Evolutionary conservation across 768 basidiomycete genomes (phyloP), one percentile per base, ranked within the genome.

Genomic region (Tricholoma hemisulphureum): DNA sequence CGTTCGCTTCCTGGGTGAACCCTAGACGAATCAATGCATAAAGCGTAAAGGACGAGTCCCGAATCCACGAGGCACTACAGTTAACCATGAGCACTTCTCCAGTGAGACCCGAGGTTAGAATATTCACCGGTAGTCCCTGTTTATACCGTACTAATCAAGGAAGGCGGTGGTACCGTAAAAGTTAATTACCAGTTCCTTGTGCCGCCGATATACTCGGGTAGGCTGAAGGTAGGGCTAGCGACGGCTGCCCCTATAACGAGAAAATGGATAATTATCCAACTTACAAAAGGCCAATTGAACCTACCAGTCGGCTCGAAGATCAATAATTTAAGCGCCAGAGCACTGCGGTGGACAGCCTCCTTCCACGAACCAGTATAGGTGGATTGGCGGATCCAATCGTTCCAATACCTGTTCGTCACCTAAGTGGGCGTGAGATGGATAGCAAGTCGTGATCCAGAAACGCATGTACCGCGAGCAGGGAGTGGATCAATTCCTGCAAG

Each of bases 331-430:
- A 98, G 77, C 0, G 94, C 92, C n/a, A 98, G 79, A 1, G 94
- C 96, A 57, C 92, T 94, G 21, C 95, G 84, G 66, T 93, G 85
- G 5, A 98, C 95, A 2, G 90, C 87, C 70, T 99, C 97, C 64
- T 95, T 89, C 97, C 97, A 99, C 14, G 93, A 84, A 0, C 96
- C 97, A 13, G 81, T 82, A 71, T 99, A 99, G 0, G 89, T 93
- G 31, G 90, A 93, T 62, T 84, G 82, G n/a, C 84, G 80, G 63
- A 97, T 88, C 95, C 95, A 98, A 20, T 83, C 75, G 60, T 85
- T 86, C 95, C 95, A 98, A 70, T 91, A 97, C 23, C 72, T 72
- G 60, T 86, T 86, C 3, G 95, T 97, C 4, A 84, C 69, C 23
- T 21, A 50, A 18, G 11, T 50, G 37, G 61, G 56, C n/a, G 8